These are phyloP conservation scores for Monosporascus cannonballus DNA, from an alignment of 2,329 filamentous ascomycete genomes.

Conservation along the genomic window DNA sequence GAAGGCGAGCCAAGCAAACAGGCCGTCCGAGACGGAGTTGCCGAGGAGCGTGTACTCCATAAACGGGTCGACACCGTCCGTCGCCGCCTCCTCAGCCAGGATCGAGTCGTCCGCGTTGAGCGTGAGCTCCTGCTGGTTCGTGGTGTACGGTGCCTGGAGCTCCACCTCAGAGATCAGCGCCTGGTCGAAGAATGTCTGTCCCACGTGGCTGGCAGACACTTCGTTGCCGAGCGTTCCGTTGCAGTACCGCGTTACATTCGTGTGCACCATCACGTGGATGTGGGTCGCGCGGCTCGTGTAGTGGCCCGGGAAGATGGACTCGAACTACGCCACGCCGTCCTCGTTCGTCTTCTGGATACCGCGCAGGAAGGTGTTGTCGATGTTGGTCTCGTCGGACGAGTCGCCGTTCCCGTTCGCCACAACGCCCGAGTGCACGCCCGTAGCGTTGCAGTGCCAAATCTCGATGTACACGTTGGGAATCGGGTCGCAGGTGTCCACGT, in stretches of 20 bases:
- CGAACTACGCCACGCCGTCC: constrained; percentile 36
- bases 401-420: constrained; percentile 35
- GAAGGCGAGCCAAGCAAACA: constrained; percentile 50
- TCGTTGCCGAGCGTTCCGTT: constrained; percentile 42
- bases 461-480: constrained; percentile 43
- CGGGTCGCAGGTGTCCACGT: constrained; percentile 46
- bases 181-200: constrained; percentile 61
- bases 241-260: constrained; percentile 26
- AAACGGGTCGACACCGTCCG: constrained; percentile 22
- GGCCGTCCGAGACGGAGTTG: constrained; percentile 42
- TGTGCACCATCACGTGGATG: constrained; percentile 43
- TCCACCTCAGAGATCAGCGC: constrained; percentile 47
- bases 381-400: constrained; percentile 27
- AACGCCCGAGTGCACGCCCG: constrained; percentile 43
- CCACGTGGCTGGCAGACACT: constrained; percentile 50
- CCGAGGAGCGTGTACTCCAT: constrained; percentile 54
- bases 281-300: constrained; percentile 39
- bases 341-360: constrained; percentile 34
- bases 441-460: constrained; percentile 43
- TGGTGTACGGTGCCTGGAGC: constrained; percentile 36
- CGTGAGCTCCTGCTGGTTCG: constrained; percentile 41
- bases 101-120: constrained; percentile 24
- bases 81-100: constrained; percentile 20
- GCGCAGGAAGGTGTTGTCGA: constrained; percentile 34
- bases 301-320: constrained; percentile 38